Evolutionary conservation across 2,329 filamentous ascomycete genomes (phyloP), one percentile per base, ranked within the genome.

Genomic region (Fusarium nygamai): DNA sequence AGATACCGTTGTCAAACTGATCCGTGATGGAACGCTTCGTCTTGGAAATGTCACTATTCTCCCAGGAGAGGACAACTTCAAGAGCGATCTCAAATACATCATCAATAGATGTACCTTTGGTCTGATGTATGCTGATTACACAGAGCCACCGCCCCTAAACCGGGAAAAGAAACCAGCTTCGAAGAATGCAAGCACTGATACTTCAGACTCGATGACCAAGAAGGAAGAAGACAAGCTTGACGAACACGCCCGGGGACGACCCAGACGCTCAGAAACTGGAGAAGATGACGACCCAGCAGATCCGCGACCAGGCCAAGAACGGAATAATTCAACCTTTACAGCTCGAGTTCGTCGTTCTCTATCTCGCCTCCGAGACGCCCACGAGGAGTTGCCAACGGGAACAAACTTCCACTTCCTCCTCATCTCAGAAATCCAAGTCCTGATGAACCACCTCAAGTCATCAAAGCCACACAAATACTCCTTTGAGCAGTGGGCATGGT

Each of bases 401-500:
- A 80, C 85, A 17, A 85, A 90, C 22, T 89, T 92, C 39, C 88
- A 89, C 53, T 86, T 92, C 41, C 84, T 95, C 9, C 90, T 98
- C 16, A 90, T 93, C 5, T 87, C 90, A 39, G 92, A 93, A 72
- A 96, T 98, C 64, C 86, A 89, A 20, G 86, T 85, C 33, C 89
- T 94, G 2, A 90, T 90, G 4, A 67, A 69, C n/a, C 85, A 88
- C 54, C 90, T 96, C 78, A 84, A 93, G 39, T 88, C 89, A 24
- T 81, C 85, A 50, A 82, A 86, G 9, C 87, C 89, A 5, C 91
- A 91, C 63, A 88, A 87, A 61, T 98, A 98, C 80, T 87, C 85
- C 0, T 98, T 95, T 72, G 91, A 95, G 74, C 92, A 97, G 80
- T 97, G 95, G 95, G 92, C 93, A 0, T 93, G 94, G 85, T 96